Conservation (phyloP, 139 green algal genomes). For the Volvox africanus region DNA sequence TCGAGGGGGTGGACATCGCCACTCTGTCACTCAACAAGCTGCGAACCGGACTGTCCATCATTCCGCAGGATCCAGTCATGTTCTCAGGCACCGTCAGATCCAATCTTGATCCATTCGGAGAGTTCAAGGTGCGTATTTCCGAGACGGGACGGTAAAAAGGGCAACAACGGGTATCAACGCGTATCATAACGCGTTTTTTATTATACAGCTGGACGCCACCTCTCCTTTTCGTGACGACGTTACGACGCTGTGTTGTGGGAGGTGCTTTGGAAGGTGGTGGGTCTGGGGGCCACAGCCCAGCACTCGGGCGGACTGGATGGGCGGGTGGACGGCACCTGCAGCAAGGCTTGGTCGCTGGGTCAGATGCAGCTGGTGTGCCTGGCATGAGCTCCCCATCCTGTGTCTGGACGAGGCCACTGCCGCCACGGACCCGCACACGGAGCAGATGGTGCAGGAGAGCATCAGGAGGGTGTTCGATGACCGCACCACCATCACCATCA, state of each 20-base stretch:
- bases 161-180: too few species aligned
- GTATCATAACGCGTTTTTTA: too few species aligned
- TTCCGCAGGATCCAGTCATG: constrained; percentile 85
- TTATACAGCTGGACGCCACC: too few species aligned
- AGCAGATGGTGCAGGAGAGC: constrained; percentile 77
- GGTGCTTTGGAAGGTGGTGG: constrained; percentile 54
- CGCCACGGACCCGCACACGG: constrained; percentile 80
- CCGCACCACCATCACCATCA: constrained; percentile 79
- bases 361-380: constrained; percentile 87
- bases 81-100: constrained; percentile 83
- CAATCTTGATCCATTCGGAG: constrained; percentile 87
- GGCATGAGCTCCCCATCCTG: constrained; percentile 74
- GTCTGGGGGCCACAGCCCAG: constrained; percentile 45
- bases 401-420: constrained; percentile 87
- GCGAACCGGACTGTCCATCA: constrained; percentile 75
- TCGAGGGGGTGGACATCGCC: constrained; percentile 81
- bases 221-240: too few species aligned
- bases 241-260: constrained; percentile 72
- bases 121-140: constrained; percentile 58
- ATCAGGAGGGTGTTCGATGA: constrained; percentile 67
- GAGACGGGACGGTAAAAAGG: too few species aligned
- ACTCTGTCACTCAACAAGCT: constrained; percentile 68
- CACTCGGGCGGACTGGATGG: constrained; percentile 77
- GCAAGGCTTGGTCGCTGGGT: constrained; percentile 71
- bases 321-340: constrained; percentile 59